Evolutionary conservation across 805 yeast genomes (phyloP).

Genomic region (Helenozyma rhizophorensis): DNA sequence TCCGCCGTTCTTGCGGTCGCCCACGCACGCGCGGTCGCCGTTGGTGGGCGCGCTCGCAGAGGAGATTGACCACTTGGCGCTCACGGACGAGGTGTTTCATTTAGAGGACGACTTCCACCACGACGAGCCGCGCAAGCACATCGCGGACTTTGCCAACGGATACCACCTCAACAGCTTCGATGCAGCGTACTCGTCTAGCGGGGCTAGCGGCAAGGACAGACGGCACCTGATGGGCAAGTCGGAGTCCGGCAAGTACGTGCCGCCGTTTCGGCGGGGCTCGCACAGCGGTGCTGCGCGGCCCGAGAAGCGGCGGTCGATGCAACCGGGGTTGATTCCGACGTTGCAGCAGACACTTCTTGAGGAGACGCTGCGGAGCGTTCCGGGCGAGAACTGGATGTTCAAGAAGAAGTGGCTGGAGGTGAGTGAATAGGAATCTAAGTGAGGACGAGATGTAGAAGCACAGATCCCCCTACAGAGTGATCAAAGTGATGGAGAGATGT

Average conservation of each 20-base stretch:
- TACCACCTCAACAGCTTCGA: too few species aligned
- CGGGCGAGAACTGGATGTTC: constrained; percentile 14
- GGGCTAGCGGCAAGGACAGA: constrained; percentile 2
- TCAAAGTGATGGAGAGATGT: too few species aligned
- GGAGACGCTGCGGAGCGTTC: constrained; percentile 13
- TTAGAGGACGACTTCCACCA: constrained; percentile 33
- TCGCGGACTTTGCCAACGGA: too few species aligned
- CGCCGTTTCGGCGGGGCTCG: constrained; percentile 65
- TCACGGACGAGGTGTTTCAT: constrained; percentile 37
- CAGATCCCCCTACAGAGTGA: too few species aligned
- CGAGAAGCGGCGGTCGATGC: constrained; percentile 12
- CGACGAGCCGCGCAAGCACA: too few species aligned
- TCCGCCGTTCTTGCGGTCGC: constrained; percentile 42
- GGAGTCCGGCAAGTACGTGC: constrained; percentile 54
- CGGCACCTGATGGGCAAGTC: constrained; percentile 5
- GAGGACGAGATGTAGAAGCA: too few species aligned
- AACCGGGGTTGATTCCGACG: constrained; percentile 8
- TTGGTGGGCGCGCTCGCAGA: constrained; percentile 31
- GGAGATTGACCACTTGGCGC: constrained; percentile 30
- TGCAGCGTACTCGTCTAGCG: too few species aligned
- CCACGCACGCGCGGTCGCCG: constrained; percentile 29
- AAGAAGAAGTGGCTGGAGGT: constrained; percentile 11
- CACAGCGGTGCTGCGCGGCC: constrained; percentile 14
- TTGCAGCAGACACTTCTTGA: constrained; percentile 10
- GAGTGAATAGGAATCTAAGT: too few species aligned